Conservation (phyloP, 1,139 yeast species). For the Tardiomyces depauwii region DNA sequence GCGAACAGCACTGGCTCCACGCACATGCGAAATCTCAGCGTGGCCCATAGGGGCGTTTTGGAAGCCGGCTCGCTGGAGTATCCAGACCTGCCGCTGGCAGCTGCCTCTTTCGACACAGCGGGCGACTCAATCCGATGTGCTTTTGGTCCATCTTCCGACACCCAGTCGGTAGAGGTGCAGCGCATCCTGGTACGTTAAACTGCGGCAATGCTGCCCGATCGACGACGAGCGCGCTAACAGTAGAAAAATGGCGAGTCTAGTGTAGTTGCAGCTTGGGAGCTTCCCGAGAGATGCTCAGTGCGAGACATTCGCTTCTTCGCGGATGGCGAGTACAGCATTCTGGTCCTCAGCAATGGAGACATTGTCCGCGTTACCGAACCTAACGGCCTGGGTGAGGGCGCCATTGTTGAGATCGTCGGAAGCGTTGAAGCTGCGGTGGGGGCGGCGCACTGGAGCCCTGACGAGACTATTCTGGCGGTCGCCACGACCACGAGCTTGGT, state of each 20-base stretch:
- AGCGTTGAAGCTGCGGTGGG: conserved; percentile 65
- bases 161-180: conserved; percentile 46
- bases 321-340: conserved; percentile 18
- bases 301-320: conserved; percentile 18
- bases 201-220: not conserved
- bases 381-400: not conserved
- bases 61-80: conserved; percentile 16
- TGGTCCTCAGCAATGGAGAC: conserved; percentile 25
- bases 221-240: not conserved
- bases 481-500: conserved; percentile 45
- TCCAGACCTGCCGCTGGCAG: conserved; percentile 51
- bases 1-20: too few relatives aligned
- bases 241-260: not conserved
- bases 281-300: conserved; percentile 2
- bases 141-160: conserved; percentile 44
- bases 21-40: conserved; percentile 20
- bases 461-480: conserved; percentile 73
- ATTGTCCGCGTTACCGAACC: conserved; percentile 11
- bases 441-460: conserved; percentile 83
- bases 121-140: conserved; percentile 64
- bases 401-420: conserved; percentile 44
- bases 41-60: conserved; percentile 19
- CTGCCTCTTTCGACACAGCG: conserved; percentile 63
- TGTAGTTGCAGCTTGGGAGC: not conserved
- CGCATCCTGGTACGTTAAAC: conserved; percentile 22